phyloP scores from a whole-genome alignment of 1,139 yeast species.

The Candida anutae region DNA sequence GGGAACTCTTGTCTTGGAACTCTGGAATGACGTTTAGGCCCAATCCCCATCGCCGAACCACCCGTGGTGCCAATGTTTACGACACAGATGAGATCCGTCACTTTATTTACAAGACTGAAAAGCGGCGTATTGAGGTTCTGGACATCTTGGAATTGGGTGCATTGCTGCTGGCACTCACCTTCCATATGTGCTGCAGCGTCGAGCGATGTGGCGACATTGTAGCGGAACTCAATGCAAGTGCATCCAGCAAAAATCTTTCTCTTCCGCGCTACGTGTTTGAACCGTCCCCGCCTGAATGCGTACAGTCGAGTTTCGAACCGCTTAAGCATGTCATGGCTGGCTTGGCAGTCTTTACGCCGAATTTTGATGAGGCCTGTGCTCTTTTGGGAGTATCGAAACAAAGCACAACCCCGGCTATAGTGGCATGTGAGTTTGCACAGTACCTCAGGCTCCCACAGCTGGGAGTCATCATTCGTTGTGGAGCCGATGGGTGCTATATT shows the following conservation, averaged over 20 bases:
- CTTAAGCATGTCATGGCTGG: conserved; percentile 35
- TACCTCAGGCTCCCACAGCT: conserved; percentile 30
- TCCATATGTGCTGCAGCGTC: conserved; percentile 75
- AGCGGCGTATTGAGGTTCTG: conserved; percentile 50
- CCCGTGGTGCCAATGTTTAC: conserved; percentile 77
- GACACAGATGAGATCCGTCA: conserved; percentile 52
- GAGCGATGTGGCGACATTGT: conserved; percentile 46
- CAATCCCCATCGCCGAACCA: conserved; percentile 50
- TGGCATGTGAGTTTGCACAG: conserved; percentile 32
- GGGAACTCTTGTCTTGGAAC: conserved; percentile 50
- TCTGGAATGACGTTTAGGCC: conserved; percentile 52
- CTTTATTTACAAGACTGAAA: conserved; percentile 44
- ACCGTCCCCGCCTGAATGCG: conserved; percentile 76
- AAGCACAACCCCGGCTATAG: conserved; percentile 6
- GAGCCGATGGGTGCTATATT: conserved; percentile 53
- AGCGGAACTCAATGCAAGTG: conserved; percentile 7
- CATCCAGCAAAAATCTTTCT: no score
- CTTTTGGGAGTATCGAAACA: conserved; percentile 30
- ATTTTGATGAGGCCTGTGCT: conserved; percentile 71
- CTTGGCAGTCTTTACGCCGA: conserved; percentile 70
- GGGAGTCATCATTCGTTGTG: conserved; percentile 63
- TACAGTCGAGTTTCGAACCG: conserved; percentile 34
- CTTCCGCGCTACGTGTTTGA: conserved; percentile 61
- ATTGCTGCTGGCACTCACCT: conserved; percentile 35
- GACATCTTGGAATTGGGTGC: conserved; percentile 43